phyloP scores from a whole-genome alignment of 805 yeast genomes.

The Saturnispora besseyi region DNA sequence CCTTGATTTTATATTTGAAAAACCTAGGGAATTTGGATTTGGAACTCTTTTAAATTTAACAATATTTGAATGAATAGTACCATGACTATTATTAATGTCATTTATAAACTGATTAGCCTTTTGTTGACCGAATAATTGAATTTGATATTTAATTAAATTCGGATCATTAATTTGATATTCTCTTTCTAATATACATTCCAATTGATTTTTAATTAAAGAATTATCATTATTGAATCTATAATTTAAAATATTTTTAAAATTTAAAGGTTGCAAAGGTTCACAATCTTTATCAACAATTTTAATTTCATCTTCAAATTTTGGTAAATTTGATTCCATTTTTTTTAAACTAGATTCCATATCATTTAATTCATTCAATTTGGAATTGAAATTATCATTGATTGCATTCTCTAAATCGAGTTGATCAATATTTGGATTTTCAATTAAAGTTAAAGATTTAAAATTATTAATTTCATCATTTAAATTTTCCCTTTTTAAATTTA shows the following conservation, averaged over 20 bases:
- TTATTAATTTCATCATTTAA: background rate
- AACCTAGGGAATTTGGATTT: conserved; percentile 39
- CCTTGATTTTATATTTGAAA: conserved; percentile 35
- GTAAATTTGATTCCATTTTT: background rate
- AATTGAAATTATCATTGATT: background rate
- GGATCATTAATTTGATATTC: conserved; percentile 29
- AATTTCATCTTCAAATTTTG: conserved; percentile 13
- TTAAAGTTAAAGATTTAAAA: background rate
- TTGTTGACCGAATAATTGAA: conserved; percentile 19
- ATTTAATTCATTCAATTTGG: background rate
- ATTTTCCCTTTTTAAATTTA: background rate
- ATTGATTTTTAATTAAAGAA: background rate
- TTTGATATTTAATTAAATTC: conserved; percentile 29
- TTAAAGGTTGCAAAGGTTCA: background rate
- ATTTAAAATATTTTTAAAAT: background rate
- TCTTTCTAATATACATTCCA: conserved; percentile 20
- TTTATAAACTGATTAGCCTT: conserved; percentile 20
- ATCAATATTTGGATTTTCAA: background rate
- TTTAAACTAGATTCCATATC: background rate
- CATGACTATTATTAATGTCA: conserved; percentile 22
- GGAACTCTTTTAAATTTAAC: conserved; percentile 37
- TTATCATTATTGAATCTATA: background rate
- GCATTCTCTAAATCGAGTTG: background rate
- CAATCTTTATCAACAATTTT: background rate
- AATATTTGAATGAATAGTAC: conserved; percentile 29